These are phyloP conservation scores for Hymenoscyphus repandus DNA, from an alignment of 2,329 filamentous ascomycete genomes.

Conservation along the genomic window DNA sequence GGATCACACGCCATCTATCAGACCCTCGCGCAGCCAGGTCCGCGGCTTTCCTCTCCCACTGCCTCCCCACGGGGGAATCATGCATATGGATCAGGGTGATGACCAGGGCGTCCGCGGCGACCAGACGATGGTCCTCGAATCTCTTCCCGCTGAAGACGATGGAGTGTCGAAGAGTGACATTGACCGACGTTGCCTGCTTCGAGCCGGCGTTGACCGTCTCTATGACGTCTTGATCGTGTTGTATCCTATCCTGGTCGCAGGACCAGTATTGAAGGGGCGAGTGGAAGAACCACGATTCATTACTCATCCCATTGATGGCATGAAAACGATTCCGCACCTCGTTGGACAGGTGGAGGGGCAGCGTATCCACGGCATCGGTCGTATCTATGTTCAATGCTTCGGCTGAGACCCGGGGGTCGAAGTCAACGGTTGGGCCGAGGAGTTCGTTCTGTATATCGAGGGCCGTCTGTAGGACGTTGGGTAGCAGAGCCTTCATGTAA, in stretches of 20 bases:
- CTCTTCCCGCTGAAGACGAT: conserved; percentile 79
- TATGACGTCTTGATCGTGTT: conserved; percentile 57
- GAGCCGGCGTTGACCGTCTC: conserved; percentile 63
- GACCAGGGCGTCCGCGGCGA: conserved; percentile 72
- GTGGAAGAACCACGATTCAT: conserved; percentile 71
- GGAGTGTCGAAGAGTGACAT: conserved; percentile 69
- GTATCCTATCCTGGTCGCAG: conserved; percentile 54
- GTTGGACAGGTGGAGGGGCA: conserved; percentile 26
- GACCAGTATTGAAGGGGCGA: conserved; percentile 81
- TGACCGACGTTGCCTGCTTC: conserved; percentile 59
- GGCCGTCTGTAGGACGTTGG: conserved; percentile 58
- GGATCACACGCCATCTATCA: conserved; percentile 61
- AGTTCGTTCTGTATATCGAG: conserved; percentile 66
- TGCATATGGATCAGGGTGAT: conserved; percentile 68
- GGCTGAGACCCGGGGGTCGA: conserved; percentile 41
- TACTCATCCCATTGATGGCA: conserved; percentile 53
- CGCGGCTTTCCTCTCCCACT: conserved; percentile 59
- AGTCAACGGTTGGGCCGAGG: conserved; percentile 54
- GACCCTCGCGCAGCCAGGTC: conserved; percentile 43
- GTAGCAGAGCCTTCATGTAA: conserved; percentile 71
- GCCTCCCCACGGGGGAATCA: conserved; percentile 56
- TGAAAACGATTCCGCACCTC: conserved; percentile 49
- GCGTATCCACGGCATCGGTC: conserved; percentile 3
- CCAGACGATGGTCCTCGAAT: conserved; percentile 61
- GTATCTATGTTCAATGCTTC: neutral